Evolutionary conservation across 2,329 filamentous ascomycete species (phyloP).

Genomic region (Zopfia rhizophila): DNA sequence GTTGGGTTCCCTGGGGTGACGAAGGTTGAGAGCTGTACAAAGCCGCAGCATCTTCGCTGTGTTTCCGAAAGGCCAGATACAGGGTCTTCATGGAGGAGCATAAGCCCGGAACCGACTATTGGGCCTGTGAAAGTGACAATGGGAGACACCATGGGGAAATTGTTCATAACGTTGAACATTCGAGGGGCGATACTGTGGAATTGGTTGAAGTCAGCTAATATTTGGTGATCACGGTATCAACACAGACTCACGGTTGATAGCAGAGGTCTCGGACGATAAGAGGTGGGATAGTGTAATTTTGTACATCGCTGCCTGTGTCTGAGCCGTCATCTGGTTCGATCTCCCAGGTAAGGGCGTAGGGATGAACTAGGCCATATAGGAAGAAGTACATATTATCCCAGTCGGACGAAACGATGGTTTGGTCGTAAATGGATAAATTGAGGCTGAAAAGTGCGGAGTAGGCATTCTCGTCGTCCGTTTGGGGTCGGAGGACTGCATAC

Average conservation of each 20-base stretch:
- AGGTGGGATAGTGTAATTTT: constrained; percentile 12
- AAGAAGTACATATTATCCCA: constrained; percentile 11
- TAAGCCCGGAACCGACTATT: constrained; percentile 4
- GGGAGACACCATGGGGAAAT: constrained; percentile 6
- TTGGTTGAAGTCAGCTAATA: constrained; percentile 5
- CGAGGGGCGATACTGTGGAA: constrained; percentile 5
- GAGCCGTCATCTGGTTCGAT: constrained; percentile 7
- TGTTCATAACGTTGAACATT: constrained; percentile 8
- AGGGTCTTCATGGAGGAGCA: constrained; percentile 7
- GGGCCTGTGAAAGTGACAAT: constrained; percentile 8
- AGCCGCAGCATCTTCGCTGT: constrained; percentile 7
- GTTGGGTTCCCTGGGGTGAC: constrained; percentile 7
- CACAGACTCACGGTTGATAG: constrained; percentile 26
- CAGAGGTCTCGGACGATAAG: constrained; percentile 10
- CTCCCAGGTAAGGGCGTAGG: constrained; percentile 8
- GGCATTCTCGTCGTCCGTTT: constrained; percentile 2
- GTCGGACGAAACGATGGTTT: constrained; percentile 8
- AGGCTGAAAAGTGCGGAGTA: constrained; percentile 10
- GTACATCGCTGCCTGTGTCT: constrained; percentile 5
- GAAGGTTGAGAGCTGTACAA: constrained; percentile 8
- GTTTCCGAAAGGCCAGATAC: constrained; percentile 3
- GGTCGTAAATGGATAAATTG: constrained; percentile 6
- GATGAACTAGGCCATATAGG: constrained; percentile 8
- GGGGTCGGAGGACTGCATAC: constrained; percentile 9
- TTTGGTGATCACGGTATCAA: constrained; percentile 7